A percentile compares a stretch with the other conserved stretches of the same genome.
These are phyloP conservation scores for Penicillium sp. DNA, from an alignment of 2,329 filamentous ascomycete species.

Conservation along the genomic window DNA sequence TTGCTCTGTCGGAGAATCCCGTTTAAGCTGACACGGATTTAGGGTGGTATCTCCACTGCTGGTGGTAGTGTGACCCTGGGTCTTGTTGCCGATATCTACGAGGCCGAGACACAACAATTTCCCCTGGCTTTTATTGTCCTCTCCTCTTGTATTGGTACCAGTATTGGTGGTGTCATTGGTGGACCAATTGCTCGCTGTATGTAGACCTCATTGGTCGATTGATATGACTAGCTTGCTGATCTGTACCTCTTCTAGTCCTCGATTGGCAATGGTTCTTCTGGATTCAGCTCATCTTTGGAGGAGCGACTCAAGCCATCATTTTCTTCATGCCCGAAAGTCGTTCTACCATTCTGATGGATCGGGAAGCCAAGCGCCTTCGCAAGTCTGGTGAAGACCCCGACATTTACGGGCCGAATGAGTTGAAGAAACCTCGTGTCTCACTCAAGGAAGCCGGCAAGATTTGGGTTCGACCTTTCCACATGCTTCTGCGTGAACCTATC, in stretches of 20 bases:
- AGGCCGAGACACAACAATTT: slow-evolving; percentile 49
- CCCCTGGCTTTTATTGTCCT: slow-evolving; percentile 53
- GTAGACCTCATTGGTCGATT: neutral
- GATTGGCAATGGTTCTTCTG: slow-evolving; percentile 56
- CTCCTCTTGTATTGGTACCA: slow-evolving; percentile 48
- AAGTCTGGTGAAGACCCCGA: slow-evolving; percentile 40
- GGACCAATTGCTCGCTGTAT: slow-evolving; percentile 42
- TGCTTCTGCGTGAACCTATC: slow-evolving; percentile 58
- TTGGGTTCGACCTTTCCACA: slow-evolving; percentile 54
- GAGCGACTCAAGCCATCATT: slow-evolving; percentile 45
- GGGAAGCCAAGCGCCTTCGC: slow-evolving; percentile 51
- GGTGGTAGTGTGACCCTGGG: slow-evolving; percentile 57
- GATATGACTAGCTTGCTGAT: slow-evolving; percentile 1
- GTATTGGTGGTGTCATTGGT: slow-evolving; percentile 48
- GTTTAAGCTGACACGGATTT: neutral
- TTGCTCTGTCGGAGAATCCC: neutral
- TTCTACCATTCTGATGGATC: slow-evolving; percentile 51
- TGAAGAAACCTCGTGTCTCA: slow-evolving; percentile 41
- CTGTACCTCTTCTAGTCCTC: slow-evolving; percentile 20
- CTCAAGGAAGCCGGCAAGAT: slow-evolving; percentile 52
- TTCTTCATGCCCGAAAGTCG: slow-evolving; percentile 53
- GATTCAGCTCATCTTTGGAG: slow-evolving; percentile 54
- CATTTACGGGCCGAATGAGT: slow-evolving; percentile 64
- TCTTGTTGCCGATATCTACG: slow-evolving; percentile 55
- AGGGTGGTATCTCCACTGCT: slow-evolving; percentile 52